Evolutionary conservation across 2,329 filamentous ascomycete genomes (phyloP).

Genomic region (Pseudogymnoascus destructans): DNA sequence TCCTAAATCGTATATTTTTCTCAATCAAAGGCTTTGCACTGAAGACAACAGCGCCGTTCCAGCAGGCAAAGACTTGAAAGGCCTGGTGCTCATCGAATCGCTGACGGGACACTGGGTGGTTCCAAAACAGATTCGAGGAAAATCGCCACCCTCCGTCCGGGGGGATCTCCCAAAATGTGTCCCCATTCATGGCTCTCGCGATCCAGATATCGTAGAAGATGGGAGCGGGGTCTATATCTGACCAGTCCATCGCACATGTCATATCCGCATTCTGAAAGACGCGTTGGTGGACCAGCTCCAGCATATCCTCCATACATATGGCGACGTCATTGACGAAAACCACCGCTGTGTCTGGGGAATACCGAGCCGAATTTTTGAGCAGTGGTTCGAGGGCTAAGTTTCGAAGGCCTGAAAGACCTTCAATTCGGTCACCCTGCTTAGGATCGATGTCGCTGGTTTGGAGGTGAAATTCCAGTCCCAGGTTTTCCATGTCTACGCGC

Average conservation of each 20-base stretch:
- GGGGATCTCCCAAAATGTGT: conserved; percentile 42
- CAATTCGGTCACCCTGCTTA: conserved; percentile 32
- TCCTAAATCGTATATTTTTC: conserved; percentile 34
- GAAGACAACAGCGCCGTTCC: conserved; percentile 43
- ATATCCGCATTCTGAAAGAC: conserved; percentile 36
- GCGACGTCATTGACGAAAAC: conserved; percentile 43
- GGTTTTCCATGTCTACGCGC: conserved; percentile 27
- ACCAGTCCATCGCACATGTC: conserved; percentile 48
- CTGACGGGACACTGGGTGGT: conserved; percentile 28
- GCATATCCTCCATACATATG: conserved; percentile 40
- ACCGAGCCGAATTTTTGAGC: conserved; percentile 18
- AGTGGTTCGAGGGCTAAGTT: conserved; percentile 40
- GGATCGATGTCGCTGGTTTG: conserved; percentile 33
- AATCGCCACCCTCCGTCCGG: conserved; percentile 36
- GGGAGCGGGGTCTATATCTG: conserved; percentile 30
- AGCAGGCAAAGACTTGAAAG: conserved; percentile 48
- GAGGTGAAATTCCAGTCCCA: conserved; percentile 33
- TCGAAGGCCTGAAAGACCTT: conserved; percentile 36
- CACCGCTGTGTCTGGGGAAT: conserved; percentile 31
- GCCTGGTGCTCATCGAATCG: conserved; percentile 30
- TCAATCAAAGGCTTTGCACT: conserved; percentile 35
- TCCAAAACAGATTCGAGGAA: conserved; percentile 40
- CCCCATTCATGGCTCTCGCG: conserved; percentile 37
- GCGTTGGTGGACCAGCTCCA: conserved; percentile 41
- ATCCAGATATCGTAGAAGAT: conserved; percentile 48